Base-by-base conservation (phyloP, 1,139 yeast species). In the Kodamaea derodonti region DNA sequence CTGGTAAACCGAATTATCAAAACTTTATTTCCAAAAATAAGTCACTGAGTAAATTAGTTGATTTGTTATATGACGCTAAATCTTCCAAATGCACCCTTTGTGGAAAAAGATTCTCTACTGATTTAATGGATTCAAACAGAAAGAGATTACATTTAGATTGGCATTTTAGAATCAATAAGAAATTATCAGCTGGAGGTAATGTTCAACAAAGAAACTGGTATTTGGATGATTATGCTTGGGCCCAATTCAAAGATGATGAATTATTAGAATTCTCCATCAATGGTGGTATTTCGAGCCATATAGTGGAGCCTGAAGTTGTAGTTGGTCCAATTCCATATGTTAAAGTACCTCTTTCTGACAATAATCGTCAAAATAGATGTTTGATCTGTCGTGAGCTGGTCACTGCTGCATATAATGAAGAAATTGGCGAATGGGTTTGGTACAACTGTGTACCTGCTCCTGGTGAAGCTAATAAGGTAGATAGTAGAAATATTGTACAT, bases 341-440 rank as follows among this genome's bases (percentile, higher is more conserved):
- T 12, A 63, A 72, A 12, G 88, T 87, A n/a, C 95, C 96, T 0
- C 68, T 78, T 8, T 76, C 76, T 34, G 79, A 79, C 24, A 71
- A 71, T 14, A 78, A 80, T 47, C 83, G 84, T 75, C 78, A 75
- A 36, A 74, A 79, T 40, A 73, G 78, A 34, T 94, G 99, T 62
- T 82, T 87, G 8, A 80, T 92, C 27, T 94, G 99, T 64, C 81
- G 84, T 47, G 98, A 94, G 49, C 75, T 70, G 32, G 75, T 88
- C 36, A 73, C 75, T 43, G 90, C 95, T 5, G 78, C 80, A 7
- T 92, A 87, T 69, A 85, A 85, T 53, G 97, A 88, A 52, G 90
- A 84, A 35, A 66, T 79, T 4, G 97, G 96, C 29, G 97, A 90
- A 54, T 94, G 98, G 98, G 80, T 90, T 27, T 92, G 97, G 97